These are phyloP conservation scores for Stephanocyclus meneghinianus DNA, from an alignment of 352 stramenopile species.

Conservation along the genomic window DNA sequence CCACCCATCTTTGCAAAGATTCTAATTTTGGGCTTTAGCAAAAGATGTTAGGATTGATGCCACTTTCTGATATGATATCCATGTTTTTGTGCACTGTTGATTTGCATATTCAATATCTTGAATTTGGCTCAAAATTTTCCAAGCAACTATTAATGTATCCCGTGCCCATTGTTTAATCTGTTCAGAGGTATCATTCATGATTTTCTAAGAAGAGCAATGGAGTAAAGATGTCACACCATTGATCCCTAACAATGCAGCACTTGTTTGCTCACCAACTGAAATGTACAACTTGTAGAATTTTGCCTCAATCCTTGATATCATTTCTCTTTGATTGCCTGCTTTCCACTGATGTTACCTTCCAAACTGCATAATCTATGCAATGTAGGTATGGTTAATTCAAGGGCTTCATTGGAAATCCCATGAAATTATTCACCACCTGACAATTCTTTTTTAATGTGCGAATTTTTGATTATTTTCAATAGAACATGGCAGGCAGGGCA, in stretches of 20 bases:
- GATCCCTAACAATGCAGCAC: neutral
- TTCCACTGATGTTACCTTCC: slow-evolving; percentile 10
- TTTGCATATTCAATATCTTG: slow-evolving; percentile 7
- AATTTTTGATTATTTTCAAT: slow-evolving; percentile 16
- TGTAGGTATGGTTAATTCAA: slow-evolving; percentile 24
- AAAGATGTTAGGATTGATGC: neutral
- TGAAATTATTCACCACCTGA: neutral
- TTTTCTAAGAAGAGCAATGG: slow-evolving; percentile 23
- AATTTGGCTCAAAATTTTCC: slow-evolving; percentile 6
- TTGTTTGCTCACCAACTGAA: neutral
- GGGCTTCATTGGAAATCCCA: slow-evolving; percentile 23
- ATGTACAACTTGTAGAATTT: slow-evolving; percentile 31
- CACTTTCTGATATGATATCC: neutral
- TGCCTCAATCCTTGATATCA: slow-evolving; percentile 26
- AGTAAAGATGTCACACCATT: neutral
- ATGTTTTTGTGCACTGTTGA: neutral
- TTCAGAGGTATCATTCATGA: slow-evolving; percentile 29
- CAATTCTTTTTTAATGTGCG: neutral
- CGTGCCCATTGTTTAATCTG: slow-evolving; percentile 34
- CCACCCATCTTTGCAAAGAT: slow-evolving; percentile 45
- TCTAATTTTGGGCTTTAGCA: slow-evolving; percentile 35
- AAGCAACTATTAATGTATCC: slow-evolving; percentile 16
- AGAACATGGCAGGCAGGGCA: neutral
- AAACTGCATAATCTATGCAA: slow-evolving; percentile 24
- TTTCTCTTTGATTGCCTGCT: slow-evolving; percentile 29